Evolutionary conservation across 225 moss, liverwort and hornwort genomes (phyloP).

Genomic region (Pleurozium schreberi): DNA sequence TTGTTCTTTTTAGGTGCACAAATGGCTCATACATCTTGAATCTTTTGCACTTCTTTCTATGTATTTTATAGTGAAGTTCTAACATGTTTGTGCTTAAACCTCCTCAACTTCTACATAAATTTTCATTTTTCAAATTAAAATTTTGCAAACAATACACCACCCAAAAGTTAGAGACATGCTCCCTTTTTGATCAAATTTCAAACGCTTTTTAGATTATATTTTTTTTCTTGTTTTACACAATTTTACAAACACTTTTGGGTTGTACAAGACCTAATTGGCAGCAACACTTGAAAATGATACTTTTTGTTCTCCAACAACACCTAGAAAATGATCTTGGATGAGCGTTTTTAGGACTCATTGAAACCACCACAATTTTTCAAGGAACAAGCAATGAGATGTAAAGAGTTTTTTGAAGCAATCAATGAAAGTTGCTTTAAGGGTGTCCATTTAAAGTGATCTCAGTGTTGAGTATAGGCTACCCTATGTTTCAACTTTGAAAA

Average conservation of each 20-base stretch:
- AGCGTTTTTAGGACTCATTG: accelerated
- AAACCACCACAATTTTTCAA: not conserved
- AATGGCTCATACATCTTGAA: accelerated
- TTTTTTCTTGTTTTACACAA: not conserved
- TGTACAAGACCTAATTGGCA: accelerated
- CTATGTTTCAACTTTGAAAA: not conserved
- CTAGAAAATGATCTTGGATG: not conserved
- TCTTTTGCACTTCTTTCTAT: not conserved
- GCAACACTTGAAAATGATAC: accelerated
- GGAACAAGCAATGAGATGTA: not conserved
- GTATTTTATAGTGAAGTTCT: accelerated
- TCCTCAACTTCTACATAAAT: not conserved
- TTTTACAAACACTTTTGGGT: not conserved
- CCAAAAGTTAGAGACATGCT: not conserved
- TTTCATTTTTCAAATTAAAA: not conserved
- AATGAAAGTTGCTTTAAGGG: not conserved
- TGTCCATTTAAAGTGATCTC: not conserved
- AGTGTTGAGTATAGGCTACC: not conserved
- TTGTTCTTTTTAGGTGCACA: not conserved
- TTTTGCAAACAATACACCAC: not conserved
- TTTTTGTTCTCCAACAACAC: accelerated
- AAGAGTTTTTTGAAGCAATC: not conserved
- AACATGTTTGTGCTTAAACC: not conserved
- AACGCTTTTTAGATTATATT: not conserved
- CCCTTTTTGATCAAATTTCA: not conserved